These are phyloP conservation scores for Microdochium bolleyi DNA, from an alignment of 2,329 filamentous ascomycete species.

Conservation along the genomic window DNA sequence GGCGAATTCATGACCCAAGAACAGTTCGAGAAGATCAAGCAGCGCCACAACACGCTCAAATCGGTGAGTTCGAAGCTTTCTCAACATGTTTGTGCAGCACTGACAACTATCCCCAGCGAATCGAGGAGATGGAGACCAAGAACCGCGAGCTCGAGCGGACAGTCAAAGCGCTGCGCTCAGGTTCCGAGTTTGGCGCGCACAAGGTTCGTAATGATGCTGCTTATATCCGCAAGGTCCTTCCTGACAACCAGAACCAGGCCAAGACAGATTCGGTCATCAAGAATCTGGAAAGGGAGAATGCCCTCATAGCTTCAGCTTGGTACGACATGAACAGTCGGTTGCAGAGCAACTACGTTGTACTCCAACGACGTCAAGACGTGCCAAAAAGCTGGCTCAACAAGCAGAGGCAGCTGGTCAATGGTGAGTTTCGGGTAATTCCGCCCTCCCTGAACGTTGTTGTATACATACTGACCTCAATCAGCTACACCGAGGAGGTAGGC, in stretches of 20 bases:
- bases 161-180: constrained; percentile 43
- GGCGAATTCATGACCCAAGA: constrained; percentile 2
- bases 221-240: neutral
- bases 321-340: constrained; percentile 72
- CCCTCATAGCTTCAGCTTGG: constrained; percentile 76
- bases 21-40: constrained; percentile 10
- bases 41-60: neutral
- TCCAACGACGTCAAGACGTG: constrained; percentile 66
- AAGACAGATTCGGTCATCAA: constrained; percentile 49
- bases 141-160: constrained; percentile 47
- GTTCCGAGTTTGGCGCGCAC: constrained; percentile 38
- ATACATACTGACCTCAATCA: constrained; percentile 9
- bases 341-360: constrained; percentile 74
- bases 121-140: constrained; percentile 46
- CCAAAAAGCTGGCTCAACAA: constrained; percentile 80
- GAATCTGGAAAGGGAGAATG: constrained; percentile 70
- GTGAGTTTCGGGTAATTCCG: constrained; percentile 21
- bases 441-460: neutral
- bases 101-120: neutral
- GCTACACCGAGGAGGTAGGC: constrained; percentile 24
- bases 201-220: constrained; percentile 35
- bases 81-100: constrained; percentile 5
- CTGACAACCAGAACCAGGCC: constrained; percentile 25
- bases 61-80: neutral
- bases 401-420: constrained; percentile 66